Evolutionary conservation across 306 rosid species (phyloP).

Genomic region (Amphicarpaea edgeworthii): DNA sequence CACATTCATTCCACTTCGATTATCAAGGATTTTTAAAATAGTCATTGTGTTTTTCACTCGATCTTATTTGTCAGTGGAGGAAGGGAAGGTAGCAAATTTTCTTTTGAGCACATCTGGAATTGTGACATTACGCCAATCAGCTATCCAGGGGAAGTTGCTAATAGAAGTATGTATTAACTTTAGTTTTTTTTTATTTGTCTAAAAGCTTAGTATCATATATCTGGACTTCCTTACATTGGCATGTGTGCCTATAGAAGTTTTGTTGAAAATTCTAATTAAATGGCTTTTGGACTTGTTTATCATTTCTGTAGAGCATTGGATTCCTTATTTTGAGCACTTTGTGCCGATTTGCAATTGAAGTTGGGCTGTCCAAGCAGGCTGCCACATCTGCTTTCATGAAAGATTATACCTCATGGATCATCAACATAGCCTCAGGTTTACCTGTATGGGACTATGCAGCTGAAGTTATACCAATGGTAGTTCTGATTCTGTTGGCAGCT

Average conservation of each 20-base stretch:
- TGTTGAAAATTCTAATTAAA: slow-evolving; percentile 34
- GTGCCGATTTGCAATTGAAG: slow-evolving; percentile 82
- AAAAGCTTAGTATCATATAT: slow-evolving; percentile 27
- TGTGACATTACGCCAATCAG: slow-evolving; percentile 67
- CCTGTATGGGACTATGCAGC: slow-evolving; percentile 67
- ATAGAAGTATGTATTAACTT: slow-evolving; percentile 66
- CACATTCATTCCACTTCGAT: neutral
- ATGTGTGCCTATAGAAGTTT: slow-evolving; percentile 23
- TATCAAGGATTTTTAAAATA: slow-evolving; percentile 40
- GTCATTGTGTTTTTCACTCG: slow-evolving; percentile 37
- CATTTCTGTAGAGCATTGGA: slow-evolving; percentile 71
- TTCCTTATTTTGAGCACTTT: slow-evolving; percentile 83
- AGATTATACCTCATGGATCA: slow-evolving; percentile 72
- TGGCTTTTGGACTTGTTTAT: slow-evolving; percentile 39
- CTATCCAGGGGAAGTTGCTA: slow-evolving; percentile 62
- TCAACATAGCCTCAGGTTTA: slow-evolving; percentile 57
- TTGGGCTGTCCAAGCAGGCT: slow-evolving; percentile 90
- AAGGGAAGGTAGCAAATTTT: slow-evolving; percentile 94
- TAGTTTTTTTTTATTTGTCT: slow-evolving; percentile 41
- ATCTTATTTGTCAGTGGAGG: slow-evolving; percentile 82
- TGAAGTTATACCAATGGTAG: slow-evolving; percentile 68
- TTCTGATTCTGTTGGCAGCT: slow-evolving; percentile 66
- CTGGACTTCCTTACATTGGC: slow-evolving; percentile 29
- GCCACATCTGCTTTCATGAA: slow-evolving; percentile 77
- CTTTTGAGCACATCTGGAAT: slow-evolving; percentile 91